These are phyloP conservation scores for Globisporangium irregulare DNA, from an alignment of 352 stramenopile genomes.

Conservation along the genomic window DNA sequence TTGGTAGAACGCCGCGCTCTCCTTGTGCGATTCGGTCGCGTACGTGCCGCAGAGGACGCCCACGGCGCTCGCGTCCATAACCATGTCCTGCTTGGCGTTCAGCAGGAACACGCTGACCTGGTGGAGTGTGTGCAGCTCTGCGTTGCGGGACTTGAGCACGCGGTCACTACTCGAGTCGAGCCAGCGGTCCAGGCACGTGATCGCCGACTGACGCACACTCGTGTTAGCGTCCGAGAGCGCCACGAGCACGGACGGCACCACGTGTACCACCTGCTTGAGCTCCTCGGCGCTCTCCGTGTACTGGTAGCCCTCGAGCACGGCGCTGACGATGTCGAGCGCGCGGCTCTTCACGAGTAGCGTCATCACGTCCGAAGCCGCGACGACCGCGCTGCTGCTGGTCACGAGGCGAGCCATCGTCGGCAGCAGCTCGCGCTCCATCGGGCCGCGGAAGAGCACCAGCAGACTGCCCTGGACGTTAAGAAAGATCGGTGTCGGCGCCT, in stretches of 20 bases:
- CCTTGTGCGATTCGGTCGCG: slow-evolving; percentile 19
- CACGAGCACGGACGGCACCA: slow-evolving; percentile 68
- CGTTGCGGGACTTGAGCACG: slow-evolving; percentile 20
- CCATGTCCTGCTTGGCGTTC: slow-evolving; percentile 66
- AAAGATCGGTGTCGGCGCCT: slow-evolving; percentile 63
- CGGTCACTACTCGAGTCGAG: slow-evolving; percentile 26
- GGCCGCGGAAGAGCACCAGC: slow-evolving; percentile 46
- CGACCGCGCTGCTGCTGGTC: slow-evolving; percentile 18
- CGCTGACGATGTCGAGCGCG: slow-evolving; percentile 64
- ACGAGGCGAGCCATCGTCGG: slow-evolving; percentile 59
- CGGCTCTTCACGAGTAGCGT: slow-evolving; percentile 54
- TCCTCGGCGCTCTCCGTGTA: slow-evolving; percentile 41
- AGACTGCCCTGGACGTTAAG: slow-evolving; percentile 54
- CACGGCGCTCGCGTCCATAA: slow-evolving; percentile 68
- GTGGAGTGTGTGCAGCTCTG: slow-evolving; percentile 31
- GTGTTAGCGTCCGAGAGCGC: slow-evolving; percentile 47
- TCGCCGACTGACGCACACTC: slow-evolving; percentile 54
- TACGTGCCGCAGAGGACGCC: slow-evolving; percentile 50
- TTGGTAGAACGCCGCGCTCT: slow-evolving; percentile 39
- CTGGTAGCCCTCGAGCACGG: slow-evolving; percentile 48
- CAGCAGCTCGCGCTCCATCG: slow-evolving; percentile 48
- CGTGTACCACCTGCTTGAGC: slow-evolving; percentile 36
- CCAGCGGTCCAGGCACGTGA: slow-evolving; percentile 62
- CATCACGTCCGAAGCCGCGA: slow-evolving; percentile 33
- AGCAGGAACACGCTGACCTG: slow-evolving; percentile 45